Base-by-base conservation (phyloP, 140 eudicot genomes). In the Flaveria floridana region DNA sequence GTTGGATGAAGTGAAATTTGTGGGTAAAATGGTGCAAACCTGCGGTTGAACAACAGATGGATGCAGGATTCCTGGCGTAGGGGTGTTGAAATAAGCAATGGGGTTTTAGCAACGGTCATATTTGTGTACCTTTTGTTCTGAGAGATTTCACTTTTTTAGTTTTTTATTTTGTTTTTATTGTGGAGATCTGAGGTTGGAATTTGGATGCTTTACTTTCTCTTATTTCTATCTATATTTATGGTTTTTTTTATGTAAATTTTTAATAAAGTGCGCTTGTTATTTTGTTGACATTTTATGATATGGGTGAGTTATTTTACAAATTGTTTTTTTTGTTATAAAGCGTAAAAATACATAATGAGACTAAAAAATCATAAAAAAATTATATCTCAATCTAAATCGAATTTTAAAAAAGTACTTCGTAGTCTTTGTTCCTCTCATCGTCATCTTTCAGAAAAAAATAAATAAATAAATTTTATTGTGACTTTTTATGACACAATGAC, bases 41-140 rank as follows among this genome's bases (percentile, higher is more conserved):
- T 70, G 70, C 70, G 44, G 11, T 7, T 39, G 76, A 55, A 65
- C 50, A 41, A 28, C 75, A 79, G 23, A 44, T 64, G 68, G 42
- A 69, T 14, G 25, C 84, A 74, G 76, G 84, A 80, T 74, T 80
- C 77, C 77, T 80, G 84, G 84, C 48, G 75, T 68, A 41, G 64
- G 10, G 10, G 59, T 74, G 84, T 74, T 80, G 61, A 80, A 80
- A 74, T 48, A 73, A 66, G 82, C 61, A 66, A 66, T 39, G n/a
- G 67, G 75, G 67, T 51, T 69, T 66, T 47, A 26, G 72, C 80
- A 80, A 74, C 80, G 84, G 80, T 75, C 76, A 68, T 48, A 50
- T 68, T 30, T 68, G 51, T 80, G 80, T 75, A 80, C 84, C 65
- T 68, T 80, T 59, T 47, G 30, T 30, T 79, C 23, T 42, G 55